phyloP scores from a whole-genome alignment of 2,329 filamentous ascomycete genomes.

The Phoma sp. region DNA sequence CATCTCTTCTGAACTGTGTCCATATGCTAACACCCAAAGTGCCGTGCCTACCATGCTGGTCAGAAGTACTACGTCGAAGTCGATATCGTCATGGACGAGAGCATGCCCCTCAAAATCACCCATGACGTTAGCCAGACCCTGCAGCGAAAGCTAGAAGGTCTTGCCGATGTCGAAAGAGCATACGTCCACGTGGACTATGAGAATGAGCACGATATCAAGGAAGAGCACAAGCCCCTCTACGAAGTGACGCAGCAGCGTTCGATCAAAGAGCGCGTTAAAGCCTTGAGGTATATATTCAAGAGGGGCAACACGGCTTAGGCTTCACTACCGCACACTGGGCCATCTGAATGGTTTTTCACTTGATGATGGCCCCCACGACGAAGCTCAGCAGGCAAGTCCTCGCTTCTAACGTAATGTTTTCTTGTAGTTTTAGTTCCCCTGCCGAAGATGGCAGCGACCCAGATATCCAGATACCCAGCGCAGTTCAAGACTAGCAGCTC shows the following conservation, averaged over 20 bases:
- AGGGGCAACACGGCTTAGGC: conserved; percentile 8
- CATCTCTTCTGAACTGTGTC: neutral
- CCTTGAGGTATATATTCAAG: conserved; percentile 33
- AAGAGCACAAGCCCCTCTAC: conserved; percentile 50
- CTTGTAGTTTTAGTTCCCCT: neutral
- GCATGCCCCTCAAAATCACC: conserved; percentile 60
- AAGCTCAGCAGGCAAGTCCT: conserved; percentile 2
- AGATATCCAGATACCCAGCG: conserved; percentile 15
- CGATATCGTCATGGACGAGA: conserved; percentile 65
- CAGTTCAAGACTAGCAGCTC: conserved; percentile 1
- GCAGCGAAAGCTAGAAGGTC: conserved; percentile 64
- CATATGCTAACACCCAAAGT: conserved; percentile 37
- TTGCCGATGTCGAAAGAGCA: conserved; percentile 51
- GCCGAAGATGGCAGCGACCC: neutral
- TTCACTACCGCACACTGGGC: too few relatives aligned
- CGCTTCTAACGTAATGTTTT: conserved; percentile 4
- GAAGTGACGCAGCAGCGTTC: conserved; percentile 40
- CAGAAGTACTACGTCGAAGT: conserved; percentile 68
- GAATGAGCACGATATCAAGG: conserved; percentile 46
- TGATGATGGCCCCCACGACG: neutral
- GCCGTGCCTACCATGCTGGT: conserved; percentile 66
- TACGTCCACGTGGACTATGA: conserved; percentile 60
- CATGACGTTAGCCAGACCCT: conserved; percentile 66
- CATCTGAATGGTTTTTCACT: neutral
- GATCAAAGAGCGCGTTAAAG: conserved; percentile 43